A percentile compares a stretch with the other conserved stretches of the same genome.
These are phyloP conservation scores for Puccinia polysora DNA, from an alignment of 1,284 basidiomycete species.

Conservation along the genomic window DNA sequence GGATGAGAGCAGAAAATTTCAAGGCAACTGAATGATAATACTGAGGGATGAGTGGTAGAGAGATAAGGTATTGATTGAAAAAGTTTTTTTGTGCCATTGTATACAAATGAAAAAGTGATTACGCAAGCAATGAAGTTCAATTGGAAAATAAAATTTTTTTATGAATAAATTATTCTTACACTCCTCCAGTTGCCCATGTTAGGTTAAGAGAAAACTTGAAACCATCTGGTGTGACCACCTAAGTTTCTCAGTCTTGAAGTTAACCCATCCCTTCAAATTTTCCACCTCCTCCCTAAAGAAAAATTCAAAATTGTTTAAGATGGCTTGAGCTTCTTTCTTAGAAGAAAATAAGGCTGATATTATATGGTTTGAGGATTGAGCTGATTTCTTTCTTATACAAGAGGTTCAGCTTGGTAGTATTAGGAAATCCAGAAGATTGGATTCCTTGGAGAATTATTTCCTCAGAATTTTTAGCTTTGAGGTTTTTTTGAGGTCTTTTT, in stretches of 20 bases:
- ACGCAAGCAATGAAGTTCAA: slow-evolving; percentile 1
- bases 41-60: too few relatives aligned
- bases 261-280: slow-evolving; percentile 34
- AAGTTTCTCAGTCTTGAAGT: slow-evolving; percentile 43
- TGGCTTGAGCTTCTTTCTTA: slow-evolving; percentile 15
- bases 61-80: background rate
- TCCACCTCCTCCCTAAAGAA: slow-evolving; percentile 42
- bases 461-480: background rate
- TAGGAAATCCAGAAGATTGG: background rate
- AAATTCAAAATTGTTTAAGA: slow-evolving; percentile 5
- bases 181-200: slow-evolving; percentile 44
- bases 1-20: too few relatives aligned
- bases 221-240: slow-evolving; percentile 29
- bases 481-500: background rate
- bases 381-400: background rate
- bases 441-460: slow-evolving; percentile 13
- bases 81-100: slow-evolving; percentile 26
- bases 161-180: slow-evolving; percentile 45
- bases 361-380: background rate
- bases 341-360: background rate
- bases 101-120: slow-evolving; percentile 5
- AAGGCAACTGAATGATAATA: too few relatives aligned
- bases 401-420: background rate
- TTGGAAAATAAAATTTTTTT: background rate
- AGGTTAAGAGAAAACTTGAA: slow-evolving; percentile 38